Conservation (phyloP, 1,284 basidiomycete genomes). For the Peniophora sp. region DNA sequence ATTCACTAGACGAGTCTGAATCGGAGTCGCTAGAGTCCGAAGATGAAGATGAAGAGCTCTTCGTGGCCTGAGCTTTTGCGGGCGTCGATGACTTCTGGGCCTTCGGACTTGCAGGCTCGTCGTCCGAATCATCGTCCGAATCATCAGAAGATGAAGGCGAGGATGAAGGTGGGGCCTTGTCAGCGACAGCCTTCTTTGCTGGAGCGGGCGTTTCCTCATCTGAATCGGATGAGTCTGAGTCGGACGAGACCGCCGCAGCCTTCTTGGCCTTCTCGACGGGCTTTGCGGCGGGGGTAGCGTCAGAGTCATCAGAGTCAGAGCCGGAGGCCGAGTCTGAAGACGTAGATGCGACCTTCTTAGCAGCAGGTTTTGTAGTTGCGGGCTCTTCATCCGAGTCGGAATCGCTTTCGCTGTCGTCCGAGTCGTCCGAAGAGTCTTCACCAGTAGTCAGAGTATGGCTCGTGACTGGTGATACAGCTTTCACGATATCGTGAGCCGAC, state of each 20-base stretch:
- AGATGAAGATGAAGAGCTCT: conserved; percentile 8
- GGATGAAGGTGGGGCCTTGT: conserved; percentile 7
- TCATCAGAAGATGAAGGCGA: conserved; percentile 13
- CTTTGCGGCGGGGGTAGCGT: conserved; percentile 4
- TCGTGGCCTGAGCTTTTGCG: conserved; percentile 8
- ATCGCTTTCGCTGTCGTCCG: background rate
- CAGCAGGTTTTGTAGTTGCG: background rate
- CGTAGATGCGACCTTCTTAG: conserved; percentile 2
- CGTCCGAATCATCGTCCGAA: conserved; percentile 7
- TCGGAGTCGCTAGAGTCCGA: conserved; percentile 10
- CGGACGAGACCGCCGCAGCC: conserved; percentile 1
- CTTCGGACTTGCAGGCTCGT: conserved; percentile 7
- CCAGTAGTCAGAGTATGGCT: background rate
- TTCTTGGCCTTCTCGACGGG: background rate
- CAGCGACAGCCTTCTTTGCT: background rate
- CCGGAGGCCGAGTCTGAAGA: conserved; percentile 12
- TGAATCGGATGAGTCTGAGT: conserved; percentile 4
- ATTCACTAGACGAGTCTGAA: conserved; percentile 9
- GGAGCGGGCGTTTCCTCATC: background rate
- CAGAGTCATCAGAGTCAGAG: conserved; percentile 12
- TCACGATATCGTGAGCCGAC: background rate
- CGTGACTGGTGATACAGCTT: background rate
- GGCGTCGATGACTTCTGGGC: background rate
- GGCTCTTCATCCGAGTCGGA: conserved; percentile 7
- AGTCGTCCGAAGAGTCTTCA: conserved; percentile 1